These are phyloP conservation scores for Podaxis sp. DNA, from an alignment of 768 basidiomycete genomes.

Conservation along the genomic window DNA sequence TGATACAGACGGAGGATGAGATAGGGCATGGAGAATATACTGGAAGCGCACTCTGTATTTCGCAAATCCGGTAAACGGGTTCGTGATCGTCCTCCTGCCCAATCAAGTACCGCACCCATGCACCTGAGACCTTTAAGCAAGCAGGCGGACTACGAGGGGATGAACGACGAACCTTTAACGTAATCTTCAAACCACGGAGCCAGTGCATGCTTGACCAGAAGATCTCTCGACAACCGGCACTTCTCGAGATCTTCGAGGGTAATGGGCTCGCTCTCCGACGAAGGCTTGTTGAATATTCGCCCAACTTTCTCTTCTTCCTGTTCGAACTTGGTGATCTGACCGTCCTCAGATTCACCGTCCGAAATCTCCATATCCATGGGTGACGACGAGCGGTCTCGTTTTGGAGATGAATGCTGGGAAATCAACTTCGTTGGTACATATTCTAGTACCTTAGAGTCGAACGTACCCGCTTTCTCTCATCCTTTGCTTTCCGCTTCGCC, in stretches of 20 bases:
- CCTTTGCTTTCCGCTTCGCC: constrained; percentile 83
- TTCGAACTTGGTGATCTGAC: constrained; percentile 68
- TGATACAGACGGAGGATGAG: constrained; percentile 4
- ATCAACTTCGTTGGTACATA: constrained; percentile 21
- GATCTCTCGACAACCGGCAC: constrained; percentile 63
- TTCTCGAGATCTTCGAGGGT: constrained; percentile 53
- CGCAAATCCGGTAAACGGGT: constrained; percentile 77
- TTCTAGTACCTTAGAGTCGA: neutral
- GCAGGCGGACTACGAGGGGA: constrained; percentile 3
- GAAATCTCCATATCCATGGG: constrained; percentile 85
- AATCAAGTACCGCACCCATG: constrained; percentile 84
- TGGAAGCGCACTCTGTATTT: constrained; percentile 60
- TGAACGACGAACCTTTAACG: constrained; percentile 55
- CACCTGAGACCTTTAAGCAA: constrained; percentile 56
- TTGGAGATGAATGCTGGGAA: constrained; percentile 39
- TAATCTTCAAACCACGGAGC: constrained; percentile 86
- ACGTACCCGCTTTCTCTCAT: constrained; percentile 78
- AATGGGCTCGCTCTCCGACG: constrained; percentile 41
- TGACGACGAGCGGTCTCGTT: constrained; percentile 70
- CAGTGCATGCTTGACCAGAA: constrained; percentile 65
- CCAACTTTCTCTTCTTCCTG: constrained; percentile 68
- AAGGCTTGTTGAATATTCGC: constrained; percentile 32
- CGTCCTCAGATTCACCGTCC: constrained; percentile 83
- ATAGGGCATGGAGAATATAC: constrained; percentile 7
- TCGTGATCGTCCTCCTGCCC: constrained; percentile 46